phyloP scores from a whole-genome alignment of 73 alveolate genomes.

The Paramecium caudatum region DNA sequence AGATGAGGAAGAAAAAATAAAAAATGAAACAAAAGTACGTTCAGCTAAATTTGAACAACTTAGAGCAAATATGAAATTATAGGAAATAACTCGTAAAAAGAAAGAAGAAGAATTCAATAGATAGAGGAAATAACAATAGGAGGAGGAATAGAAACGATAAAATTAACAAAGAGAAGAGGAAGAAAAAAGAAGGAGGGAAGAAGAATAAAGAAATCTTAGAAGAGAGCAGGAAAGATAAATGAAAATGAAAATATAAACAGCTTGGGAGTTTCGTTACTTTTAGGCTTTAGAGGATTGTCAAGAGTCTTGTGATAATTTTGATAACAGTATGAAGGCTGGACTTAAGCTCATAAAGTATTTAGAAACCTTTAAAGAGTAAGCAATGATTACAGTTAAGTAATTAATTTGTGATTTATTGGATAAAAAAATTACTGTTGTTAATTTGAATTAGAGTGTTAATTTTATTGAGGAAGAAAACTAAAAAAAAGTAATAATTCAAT shows the following conservation, averaged over 20 bases:
- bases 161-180: slow-evolving; percentile 26
- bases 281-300: slow-evolving; percentile 21
- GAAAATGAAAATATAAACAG: slow-evolving; percentile 44
- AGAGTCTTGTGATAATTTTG: slow-evolving; percentile 63
- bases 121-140: slow-evolving; percentile 5
- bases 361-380: slow-evolving; percentile 47
- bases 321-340: slow-evolving; percentile 63
- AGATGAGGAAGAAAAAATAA: slow-evolving; percentile 32
- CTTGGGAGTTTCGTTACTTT: slow-evolving; percentile 63
- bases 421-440: background rate
- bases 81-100: slow-evolving; percentile 1
- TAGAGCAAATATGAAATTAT: slow-evolving; percentile 27
- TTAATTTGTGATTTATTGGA: slow-evolving; percentile 38
- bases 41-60: slow-evolving; percentile 35
- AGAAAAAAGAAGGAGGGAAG: slow-evolving; percentile 45
- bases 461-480: background rate
- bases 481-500: background rate
- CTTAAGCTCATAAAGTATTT: slow-evolving; percentile 6
- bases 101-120: slow-evolving; percentile 44
- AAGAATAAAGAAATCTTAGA: slow-evolving; percentile 7
- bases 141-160: slow-evolving; percentile 19
- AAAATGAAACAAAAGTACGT: background rate
- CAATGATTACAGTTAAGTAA: slow-evolving; percentile 12
- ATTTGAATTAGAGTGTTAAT: background rate
- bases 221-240: slow-evolving; percentile 61